A percentile compares a stretch with the other conserved stretches of the same genome.
Evolutionary conservation across 2,329 filamentous ascomycete genomes (phyloP).

Genomic region (Trichophyton verrucosum): DNA sequence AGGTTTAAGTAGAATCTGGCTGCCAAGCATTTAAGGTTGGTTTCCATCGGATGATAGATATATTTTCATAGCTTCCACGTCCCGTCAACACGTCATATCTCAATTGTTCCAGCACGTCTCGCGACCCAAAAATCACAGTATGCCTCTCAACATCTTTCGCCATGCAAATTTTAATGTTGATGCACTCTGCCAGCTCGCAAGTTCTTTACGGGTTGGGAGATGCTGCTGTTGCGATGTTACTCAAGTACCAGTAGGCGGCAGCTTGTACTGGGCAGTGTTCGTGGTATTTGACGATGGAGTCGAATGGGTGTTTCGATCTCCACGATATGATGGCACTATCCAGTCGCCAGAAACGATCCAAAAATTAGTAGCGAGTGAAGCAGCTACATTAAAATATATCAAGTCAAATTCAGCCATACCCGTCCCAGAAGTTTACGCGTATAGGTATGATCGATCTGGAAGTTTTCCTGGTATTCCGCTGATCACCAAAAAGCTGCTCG

Average conservation of each 20-base stretch:
- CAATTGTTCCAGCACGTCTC: no score
- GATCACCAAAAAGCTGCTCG: conserved; percentile 8
- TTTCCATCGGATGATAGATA: no score
- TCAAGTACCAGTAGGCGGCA: conserved; percentile 19
- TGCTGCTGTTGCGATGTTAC: conserved; percentile 15
- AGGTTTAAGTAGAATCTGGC: no score
- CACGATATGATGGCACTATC: conserved; percentile 12
- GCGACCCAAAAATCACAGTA: no score
- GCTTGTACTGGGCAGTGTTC: conserved; percentile 23
- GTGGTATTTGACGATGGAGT: conserved; percentile 22
- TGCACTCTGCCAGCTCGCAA: conserved; percentile 15
- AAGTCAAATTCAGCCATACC: conserved; percentile 21
- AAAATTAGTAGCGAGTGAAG: conserved; percentile 23
- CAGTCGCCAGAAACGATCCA: conserved; percentile 13
- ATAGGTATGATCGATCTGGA: conserved; percentile 13
- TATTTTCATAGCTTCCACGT: no score
- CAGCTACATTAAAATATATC: conserved; percentile 22
- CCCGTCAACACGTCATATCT: no score
- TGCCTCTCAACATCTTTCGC: conserved; percentile 3
- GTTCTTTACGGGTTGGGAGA: conserved; percentile 13
- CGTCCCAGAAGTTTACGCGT: conserved; percentile 21
- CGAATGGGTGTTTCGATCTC: conserved; percentile 23
- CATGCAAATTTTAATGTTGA: conserved; percentile 16
- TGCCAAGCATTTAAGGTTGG: no score
- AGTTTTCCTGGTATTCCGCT: conserved; percentile 6